Evolutionary conservation across 805 yeast genomes (phyloP), one percentile per base, ranked within the genome.

Genomic region (Kluyveromyces aestuarii): DNA sequence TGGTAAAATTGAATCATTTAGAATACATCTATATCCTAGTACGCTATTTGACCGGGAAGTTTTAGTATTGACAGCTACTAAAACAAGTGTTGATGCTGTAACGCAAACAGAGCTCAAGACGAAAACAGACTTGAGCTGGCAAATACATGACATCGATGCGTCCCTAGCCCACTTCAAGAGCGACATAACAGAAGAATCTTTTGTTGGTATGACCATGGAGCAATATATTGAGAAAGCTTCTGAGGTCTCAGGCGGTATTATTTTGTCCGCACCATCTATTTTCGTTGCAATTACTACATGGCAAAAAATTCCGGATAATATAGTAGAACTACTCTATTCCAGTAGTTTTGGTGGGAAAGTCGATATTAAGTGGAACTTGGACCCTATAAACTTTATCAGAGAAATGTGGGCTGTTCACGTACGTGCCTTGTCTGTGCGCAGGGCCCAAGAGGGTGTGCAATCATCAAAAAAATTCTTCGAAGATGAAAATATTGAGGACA

Each of bases 391-490:
- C 58, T 88, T 88, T 54, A 87, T 93, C 35, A 73, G 95, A 36
- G 96, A 88, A 58, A 89, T 93, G 96, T 85, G 90, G 82, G 77
- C 88, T 13, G 78, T 89, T 2, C 96, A 93, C 68, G 81, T 81
- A 1, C 76, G 80, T 41, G 84, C 96, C 0, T 70, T 87, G 46
- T 73, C 77, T 2, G 75, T 88, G 5, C 75, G 96, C 52, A 63
- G 75, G 38, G 73, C 75, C 6, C 68, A 71, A 43, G 55, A 60
- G 35, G 50, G 45, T 7, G 64, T 60, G 30, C 52, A 54, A 13
- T 55, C 65, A 18, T 40, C 54, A 25, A 45, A 41, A 36, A 37
- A 48, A 25, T 49, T 60, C 40, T 54, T 59, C 47, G 63, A 65
- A 47, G 65, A 63, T 17, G 73, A 69, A 27, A 58, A 54, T 55